Conservation (phyloP, 2,329 filamentous ascomycete species). For the Xylaria sp. region DNA sequence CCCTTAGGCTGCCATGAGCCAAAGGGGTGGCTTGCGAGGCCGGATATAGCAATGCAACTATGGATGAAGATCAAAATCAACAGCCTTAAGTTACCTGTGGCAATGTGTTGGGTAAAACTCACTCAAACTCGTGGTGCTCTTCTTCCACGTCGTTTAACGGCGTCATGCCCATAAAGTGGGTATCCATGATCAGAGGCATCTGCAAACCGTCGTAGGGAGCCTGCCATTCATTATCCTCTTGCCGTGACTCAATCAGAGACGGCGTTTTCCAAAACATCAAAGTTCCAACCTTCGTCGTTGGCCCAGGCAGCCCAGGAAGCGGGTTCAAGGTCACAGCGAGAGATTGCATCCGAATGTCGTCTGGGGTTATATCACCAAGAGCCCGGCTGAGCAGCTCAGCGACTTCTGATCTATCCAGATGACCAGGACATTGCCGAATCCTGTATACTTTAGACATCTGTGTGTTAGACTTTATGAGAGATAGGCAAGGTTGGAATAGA, state of each 20-base stretch:
- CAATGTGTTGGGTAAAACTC: neutral
- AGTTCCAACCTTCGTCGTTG: slow-evolving; percentile 23
- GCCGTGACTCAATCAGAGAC: neutral
- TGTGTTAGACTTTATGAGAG: slow-evolving; percentile 1
- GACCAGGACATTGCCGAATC: slow-evolving; percentile 10
- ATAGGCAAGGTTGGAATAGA: too few relatives aligned
- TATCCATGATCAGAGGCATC: slow-evolving; percentile 21
- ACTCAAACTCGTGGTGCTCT: slow-evolving; percentile 24
- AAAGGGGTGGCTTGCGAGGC: slow-evolving; percentile 30
- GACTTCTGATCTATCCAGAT: slow-evolving; percentile 7
- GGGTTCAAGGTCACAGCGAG: slow-evolving; percentile 15
- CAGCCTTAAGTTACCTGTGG: neutral
- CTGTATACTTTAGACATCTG: slow-evolving; percentile 6
- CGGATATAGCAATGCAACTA: slow-evolving; percentile 30
- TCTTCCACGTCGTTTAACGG: slow-evolving; percentile 23
- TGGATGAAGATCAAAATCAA: neutral
- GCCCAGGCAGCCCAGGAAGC: slow-evolving; percentile 1
- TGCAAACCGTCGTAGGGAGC: neutral
- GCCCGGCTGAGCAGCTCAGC: slow-evolving; percentile 6
- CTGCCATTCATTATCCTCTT: slow-evolving; percentile 1
- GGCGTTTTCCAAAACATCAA: slow-evolving; percentile 21
- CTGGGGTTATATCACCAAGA: slow-evolving; percentile 13
- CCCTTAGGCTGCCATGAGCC: slow-evolving; percentile 30
- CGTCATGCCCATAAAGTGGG: slow-evolving; percentile 29
- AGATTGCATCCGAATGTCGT: slow-evolving; percentile 21